Conservation (phyloP, 2,329 filamentous ascomycete species). For the Alternaria metachromatica region DNA sequence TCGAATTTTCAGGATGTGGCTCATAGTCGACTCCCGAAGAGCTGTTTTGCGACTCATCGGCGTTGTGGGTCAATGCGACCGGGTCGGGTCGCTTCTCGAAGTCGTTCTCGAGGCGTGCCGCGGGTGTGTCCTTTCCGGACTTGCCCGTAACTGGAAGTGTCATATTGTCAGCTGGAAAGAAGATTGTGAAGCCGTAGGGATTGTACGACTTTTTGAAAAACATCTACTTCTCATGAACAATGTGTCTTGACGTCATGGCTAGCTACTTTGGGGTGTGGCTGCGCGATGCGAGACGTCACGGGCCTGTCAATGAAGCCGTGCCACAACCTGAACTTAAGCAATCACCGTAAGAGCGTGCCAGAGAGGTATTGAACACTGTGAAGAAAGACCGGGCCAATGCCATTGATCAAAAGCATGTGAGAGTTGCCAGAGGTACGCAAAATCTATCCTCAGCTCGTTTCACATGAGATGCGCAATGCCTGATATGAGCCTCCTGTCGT, state of each 20-base stretch:
- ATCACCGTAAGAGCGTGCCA: background rate
- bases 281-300: background rate
- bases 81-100: conserved; percentile 36
- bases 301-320: background rate
- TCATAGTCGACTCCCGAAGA: conserved; percentile 41
- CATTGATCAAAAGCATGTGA: background rate
- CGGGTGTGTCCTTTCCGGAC: conserved; percentile 18
- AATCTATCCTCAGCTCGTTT: too few relatives aligned
- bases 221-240: background rate
- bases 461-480: background rate
- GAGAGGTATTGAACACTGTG: background rate
- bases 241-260: background rate
- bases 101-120: conserved; percentile 13
- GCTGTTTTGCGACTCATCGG: conserved; percentile 33
- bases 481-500: background rate
- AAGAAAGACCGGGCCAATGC: background rate
- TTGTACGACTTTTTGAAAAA: background rate
- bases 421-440: background rate
- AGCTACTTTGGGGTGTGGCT: background rate
- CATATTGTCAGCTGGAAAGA: background rate
- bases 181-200: background rate
- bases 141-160: conserved; percentile 6
- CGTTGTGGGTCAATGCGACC: conserved; percentile 37
- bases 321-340: background rate
- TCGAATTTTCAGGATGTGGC: conserved; percentile 31